Percentiles rank a stretch among this genome's conserved stretches.
Evolutionary conservation across 2,329 filamentous ascomycete species (phyloP).

Genomic region (Fusarium albidum): DNA sequence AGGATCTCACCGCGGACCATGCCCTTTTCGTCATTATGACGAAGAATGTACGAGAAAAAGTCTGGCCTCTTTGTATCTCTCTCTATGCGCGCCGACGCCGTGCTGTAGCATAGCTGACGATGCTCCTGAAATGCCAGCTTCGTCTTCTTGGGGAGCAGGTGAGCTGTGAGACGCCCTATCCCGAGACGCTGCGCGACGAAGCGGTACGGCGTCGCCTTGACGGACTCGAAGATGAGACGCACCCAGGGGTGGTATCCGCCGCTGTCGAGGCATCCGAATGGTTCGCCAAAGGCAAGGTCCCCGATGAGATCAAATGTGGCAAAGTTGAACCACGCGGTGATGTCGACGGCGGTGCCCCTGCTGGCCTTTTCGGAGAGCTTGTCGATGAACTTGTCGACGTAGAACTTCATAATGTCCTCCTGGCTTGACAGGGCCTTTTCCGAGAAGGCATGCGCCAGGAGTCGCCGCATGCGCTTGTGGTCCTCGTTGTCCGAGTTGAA

Average conservation of each 20-base stretch:
- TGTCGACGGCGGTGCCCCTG: neutral
- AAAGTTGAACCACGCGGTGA: constrained; percentile 5
- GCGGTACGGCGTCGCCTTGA: neutral
- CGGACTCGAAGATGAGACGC: neutral
- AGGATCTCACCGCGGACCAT: no score
- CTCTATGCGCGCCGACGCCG: no score
- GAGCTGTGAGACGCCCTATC: no score
- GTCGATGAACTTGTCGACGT: neutral
- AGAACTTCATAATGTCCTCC: neutral
- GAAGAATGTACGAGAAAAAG: no score
- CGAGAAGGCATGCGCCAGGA: neutral
- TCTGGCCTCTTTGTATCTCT: no score
- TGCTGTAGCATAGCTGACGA: no score
- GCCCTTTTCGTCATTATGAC: no score
- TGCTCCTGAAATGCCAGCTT: no score
- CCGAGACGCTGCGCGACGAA: no score
- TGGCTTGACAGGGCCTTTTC: neutral
- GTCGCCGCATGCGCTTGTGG: neutral
- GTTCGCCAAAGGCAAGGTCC: constrained; percentile 6
- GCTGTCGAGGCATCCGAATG: neutral
- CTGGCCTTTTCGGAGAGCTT: neutral
- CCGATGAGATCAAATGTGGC: constrained; percentile 11
- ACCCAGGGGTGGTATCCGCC: constrained; percentile 10
- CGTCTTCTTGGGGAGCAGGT: no score
- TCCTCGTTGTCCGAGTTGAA: neutral